phyloP scores from a whole-genome alignment of 306 rosid genomes.

The Sphenostylis stenocarpa region DNA sequence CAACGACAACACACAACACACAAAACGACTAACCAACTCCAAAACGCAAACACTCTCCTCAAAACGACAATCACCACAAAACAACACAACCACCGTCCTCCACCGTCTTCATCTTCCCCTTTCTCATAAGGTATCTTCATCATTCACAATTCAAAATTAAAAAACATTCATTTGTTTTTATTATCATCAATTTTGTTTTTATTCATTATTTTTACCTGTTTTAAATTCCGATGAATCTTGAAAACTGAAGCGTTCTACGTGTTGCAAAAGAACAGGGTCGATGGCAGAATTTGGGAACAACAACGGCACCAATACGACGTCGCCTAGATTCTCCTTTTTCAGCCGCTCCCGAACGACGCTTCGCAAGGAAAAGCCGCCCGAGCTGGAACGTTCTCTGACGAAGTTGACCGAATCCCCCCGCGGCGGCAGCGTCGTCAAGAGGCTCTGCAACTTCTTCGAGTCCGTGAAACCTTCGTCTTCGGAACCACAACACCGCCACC shows the following conservation, averaged over 20 bases:
- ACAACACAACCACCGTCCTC: constrained; percentile 1
- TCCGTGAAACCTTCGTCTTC: constrained; percentile 11
- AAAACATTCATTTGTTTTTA: not conserved
- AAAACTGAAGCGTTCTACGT: not conserved
- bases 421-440: constrained; percentile 55
- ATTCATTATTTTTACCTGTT: not conserved
- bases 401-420: constrained; percentile 51
- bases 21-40: constrained; percentile 30
- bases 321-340: constrained; percentile 52
- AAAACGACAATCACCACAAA: not conserved
- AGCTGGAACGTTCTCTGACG: constrained; percentile 59
- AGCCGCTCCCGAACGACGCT: constrained; percentile 58
- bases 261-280: constrained; percentile 21
- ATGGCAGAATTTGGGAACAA: constrained; percentile 41
- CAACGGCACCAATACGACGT: constrained; percentile 21
- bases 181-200: not conserved
- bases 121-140: not conserved
- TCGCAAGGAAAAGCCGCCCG: constrained; percentile 28
- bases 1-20: constrained; percentile 18
- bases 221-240: not conserved
- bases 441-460: constrained; percentile 73
- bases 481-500: not conserved
- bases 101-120: not conserved
- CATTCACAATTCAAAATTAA: not conserved
- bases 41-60: constrained; percentile 5